Base-by-base conservation (phyloP, 2,329 filamentous ascomycete species). In the Blastomyces gilchristii region DNA sequence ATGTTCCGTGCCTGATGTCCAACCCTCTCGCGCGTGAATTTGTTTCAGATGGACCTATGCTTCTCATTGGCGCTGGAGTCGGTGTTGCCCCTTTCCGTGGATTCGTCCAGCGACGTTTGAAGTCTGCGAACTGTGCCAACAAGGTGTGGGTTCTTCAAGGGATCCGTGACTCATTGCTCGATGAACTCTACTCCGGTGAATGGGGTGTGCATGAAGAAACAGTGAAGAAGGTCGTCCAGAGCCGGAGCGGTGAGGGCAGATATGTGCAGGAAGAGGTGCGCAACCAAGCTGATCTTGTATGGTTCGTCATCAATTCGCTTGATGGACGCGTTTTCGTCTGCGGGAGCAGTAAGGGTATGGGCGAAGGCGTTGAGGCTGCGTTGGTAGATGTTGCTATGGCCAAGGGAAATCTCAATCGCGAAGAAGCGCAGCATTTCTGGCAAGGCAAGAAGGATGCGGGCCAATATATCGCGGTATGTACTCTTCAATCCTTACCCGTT, bases 1-100 rank as follows among this genome's bases (percentile, higher is more conserved):
- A 97, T 99, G 90, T 99, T 99, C 84, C 91, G 96, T 71, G 94
- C 0, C 81, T 99, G 53, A 99, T 99, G 94, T 87, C 91, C 65
- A 99, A 99, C 75, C 94, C 94, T 0, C 83, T 99, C 1, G 94
- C 92, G 12, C 88, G 87, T 72, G 87, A 97, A 72, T 99, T 97
- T 72, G 88, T 91, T 61, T 87, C 89, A 2, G 93, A 99, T 73
- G 94, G 94, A 0, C 94, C 94, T 0, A 99, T 99, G 94, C 86
- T 99, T 47, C 84, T 99, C 58, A 96, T 99, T 69, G 94, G 94
- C 41, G 94, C 94, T 4, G 94, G 94, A 62, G 94, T 99, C 28
- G 94, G 94, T 67, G 93, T 99, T 75, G 94, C 94, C 12, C 94
- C 94, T 0, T 99, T 99, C 86, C 87, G 94, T 58, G 94, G 94